Evolutionary conservation across 495 filamentous ascomycete species (phyloP).

Genomic region (Lophium mytilinum): DNA sequence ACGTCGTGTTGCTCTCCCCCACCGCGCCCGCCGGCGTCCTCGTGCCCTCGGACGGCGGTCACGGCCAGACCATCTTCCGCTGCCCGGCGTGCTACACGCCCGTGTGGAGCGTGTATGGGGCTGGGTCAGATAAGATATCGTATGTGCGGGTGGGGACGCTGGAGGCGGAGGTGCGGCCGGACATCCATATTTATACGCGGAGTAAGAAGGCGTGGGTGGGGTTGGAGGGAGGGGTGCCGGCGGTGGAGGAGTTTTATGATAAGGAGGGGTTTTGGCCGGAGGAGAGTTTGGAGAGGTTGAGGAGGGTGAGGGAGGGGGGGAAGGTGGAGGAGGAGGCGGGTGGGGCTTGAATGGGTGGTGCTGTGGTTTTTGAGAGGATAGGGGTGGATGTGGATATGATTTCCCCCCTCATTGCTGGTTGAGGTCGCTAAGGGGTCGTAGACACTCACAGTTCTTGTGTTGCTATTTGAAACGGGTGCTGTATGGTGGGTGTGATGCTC

Average conservation of each 20-base stretch:
- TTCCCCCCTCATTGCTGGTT: too few species aligned
- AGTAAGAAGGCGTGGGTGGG: slow-evolving; percentile 21
- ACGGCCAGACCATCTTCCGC: background rate
- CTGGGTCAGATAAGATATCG: background rate
- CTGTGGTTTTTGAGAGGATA: too few species aligned
- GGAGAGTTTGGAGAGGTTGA: background rate
- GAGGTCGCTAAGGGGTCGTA: too few species aligned
- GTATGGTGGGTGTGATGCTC: too few species aligned
- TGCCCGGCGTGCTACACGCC: slow-evolving; percentile 2
- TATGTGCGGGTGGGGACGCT: slow-evolving; percentile 24
- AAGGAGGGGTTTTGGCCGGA: background rate
- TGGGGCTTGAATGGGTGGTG: too few species aligned
- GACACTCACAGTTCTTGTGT: too few species aligned
- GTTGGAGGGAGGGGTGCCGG: background rate
- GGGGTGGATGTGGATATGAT: too few species aligned
- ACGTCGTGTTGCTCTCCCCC: slow-evolving; percentile 3
- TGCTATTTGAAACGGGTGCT: too few species aligned
- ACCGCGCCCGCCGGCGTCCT: slow-evolving; percentile 3
- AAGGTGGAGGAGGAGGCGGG: too few species aligned
- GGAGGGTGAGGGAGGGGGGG: background rate
- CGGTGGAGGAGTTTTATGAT: background rate
- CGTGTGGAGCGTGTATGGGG: slow-evolving; percentile 14
- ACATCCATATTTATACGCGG: slow-evolving; percentile 21
- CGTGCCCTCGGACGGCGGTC: slow-evolving; percentile 5
- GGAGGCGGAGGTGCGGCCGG: slow-evolving; percentile 8